These are phyloP conservation scores for Kodamaea neixiangensis DNA, from an alignment of 805 yeast genomes.

Conservation along the genomic window DNA sequence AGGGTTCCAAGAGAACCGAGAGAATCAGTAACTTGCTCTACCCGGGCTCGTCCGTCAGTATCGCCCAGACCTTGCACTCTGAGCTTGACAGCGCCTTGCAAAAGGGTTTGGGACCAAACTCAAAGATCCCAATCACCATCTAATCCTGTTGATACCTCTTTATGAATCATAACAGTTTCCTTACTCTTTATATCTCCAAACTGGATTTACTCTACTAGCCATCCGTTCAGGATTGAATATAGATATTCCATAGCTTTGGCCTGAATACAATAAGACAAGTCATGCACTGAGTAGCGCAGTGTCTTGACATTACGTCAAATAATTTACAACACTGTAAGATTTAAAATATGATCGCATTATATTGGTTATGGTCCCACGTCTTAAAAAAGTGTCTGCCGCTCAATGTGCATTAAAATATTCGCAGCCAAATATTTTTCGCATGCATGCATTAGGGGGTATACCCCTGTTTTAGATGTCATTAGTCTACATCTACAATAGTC, in stretches of 20 bases:
- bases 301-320: too few species aligned
- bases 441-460: too few species aligned
- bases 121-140: background rate
- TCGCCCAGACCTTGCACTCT: conserved; percentile 1
- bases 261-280: background rate
- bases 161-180: too few species aligned
- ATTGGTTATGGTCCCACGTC: background rate
- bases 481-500: too few species aligned
- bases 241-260: background rate
- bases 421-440: background rate
- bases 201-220: background rate
- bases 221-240: background rate
- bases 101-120: conserved; percentile 3
- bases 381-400: background rate
- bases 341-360: too few species aligned
- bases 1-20: conserved; percentile 35
- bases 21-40: conserved; percentile 48
- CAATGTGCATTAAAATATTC: background rate
- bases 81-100: conserved; percentile 3
- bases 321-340: too few species aligned
- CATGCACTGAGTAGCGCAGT: background rate
- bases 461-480: too few species aligned
- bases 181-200: too few species aligned
- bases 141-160: too few species aligned
- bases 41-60: conserved; percentile 30